Percentiles rank a stretch among this genome's conserved stretches.
Evolutionary conservation across 2,329 filamentous ascomycete genomes (phyloP).

Genomic region (Beauveria caledonica): DNA sequence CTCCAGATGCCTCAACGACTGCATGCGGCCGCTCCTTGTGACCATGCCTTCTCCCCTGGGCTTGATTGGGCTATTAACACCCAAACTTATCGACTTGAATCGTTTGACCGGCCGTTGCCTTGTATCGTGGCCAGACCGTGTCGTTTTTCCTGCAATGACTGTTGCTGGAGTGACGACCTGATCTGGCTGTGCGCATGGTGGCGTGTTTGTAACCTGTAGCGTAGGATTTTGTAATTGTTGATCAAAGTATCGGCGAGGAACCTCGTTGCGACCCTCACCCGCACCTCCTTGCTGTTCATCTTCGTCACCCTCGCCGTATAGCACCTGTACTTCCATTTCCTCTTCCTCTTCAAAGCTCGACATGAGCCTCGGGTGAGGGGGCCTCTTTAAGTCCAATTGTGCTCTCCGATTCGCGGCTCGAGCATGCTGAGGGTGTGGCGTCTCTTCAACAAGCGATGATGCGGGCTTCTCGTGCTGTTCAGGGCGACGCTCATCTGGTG

Average conservation of each 20-base stretch:
- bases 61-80: constrained; percentile 16
- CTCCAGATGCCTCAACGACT: constrained; percentile 18
- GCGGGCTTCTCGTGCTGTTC: constrained; percentile 8
- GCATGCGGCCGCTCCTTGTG: constrained; percentile 14
- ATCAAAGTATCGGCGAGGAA: neutral
- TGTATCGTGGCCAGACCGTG: neutral
- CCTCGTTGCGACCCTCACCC: neutral
- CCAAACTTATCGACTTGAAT: constrained; percentile 21
- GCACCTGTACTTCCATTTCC: constrained; percentile 29
- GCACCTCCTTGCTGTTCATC: neutral
- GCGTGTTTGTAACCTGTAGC: constrained; percentile 12
- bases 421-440: constrained; percentile 14
- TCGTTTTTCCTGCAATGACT: neutral
- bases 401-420: neutral
- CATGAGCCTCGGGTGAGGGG: too few relatives aligned
- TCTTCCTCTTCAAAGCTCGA: constrained; percentile 21
- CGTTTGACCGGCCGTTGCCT: constrained; percentile 5
- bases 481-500: constrained; percentile 12
- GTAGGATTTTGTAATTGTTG: neutral
- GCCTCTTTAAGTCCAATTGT: neutral
- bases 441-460: constrained; percentile 20
- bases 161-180: constrained; percentile 14
- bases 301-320: constrained; percentile 19
- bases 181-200: constrained; percentile 19
- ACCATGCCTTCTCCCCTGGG: neutral